Evolutionary conservation across 1,139 yeast species (phyloP).

Genomic region (Geotrichum carabidarum): DNA sequence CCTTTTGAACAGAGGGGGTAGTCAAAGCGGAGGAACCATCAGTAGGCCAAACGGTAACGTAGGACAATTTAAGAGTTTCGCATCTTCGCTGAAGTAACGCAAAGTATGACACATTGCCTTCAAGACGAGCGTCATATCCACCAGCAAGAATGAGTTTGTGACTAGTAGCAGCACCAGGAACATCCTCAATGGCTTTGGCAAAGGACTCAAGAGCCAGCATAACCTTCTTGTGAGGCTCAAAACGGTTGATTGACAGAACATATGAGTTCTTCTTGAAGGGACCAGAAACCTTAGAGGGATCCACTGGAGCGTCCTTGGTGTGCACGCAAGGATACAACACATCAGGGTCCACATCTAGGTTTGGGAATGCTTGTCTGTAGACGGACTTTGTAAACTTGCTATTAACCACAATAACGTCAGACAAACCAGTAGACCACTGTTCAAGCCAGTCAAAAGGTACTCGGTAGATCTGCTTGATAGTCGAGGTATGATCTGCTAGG

Average conservation of each 20-base stretch:
- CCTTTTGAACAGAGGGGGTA: constrained; percentile 20
- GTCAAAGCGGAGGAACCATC: constrained; percentile 20
- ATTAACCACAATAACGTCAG: constrained; percentile 82
- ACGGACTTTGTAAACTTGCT: constrained; percentile 73
- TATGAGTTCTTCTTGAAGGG: constrained; percentile 20
- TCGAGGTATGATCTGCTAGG: constrained; percentile 55
- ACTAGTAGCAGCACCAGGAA: constrained; percentile 23
- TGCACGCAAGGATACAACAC: constrained; percentile 91
- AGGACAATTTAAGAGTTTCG: constrained; percentile 43
- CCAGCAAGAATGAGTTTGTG: constrained; percentile 69
- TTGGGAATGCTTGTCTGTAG: constrained; percentile 58
- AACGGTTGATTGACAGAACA: constrained; percentile 77
- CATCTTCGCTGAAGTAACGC: constrained; percentile 53
- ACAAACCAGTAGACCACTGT: constrained; percentile 67
- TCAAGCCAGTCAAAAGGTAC: constrained; percentile 77
- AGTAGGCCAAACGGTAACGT: constrained; percentile 42
- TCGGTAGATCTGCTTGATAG: constrained; percentile 62
- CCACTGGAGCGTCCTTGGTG: constrained; percentile 23
- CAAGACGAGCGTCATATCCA: constrained; percentile 78
- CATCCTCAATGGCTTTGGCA: constrained; percentile 39
- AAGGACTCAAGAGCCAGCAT: constrained; percentile 69
- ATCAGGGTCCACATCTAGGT: constrained; percentile 48
- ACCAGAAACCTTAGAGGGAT: constrained; percentile 9
- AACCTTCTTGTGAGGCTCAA: constrained; percentile 79
- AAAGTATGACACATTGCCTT: constrained; percentile 72